Evolutionary conservation across 1,284 basidiomycete genomes (phyloP).

Genomic region (Fistulina hepatica): DNA sequence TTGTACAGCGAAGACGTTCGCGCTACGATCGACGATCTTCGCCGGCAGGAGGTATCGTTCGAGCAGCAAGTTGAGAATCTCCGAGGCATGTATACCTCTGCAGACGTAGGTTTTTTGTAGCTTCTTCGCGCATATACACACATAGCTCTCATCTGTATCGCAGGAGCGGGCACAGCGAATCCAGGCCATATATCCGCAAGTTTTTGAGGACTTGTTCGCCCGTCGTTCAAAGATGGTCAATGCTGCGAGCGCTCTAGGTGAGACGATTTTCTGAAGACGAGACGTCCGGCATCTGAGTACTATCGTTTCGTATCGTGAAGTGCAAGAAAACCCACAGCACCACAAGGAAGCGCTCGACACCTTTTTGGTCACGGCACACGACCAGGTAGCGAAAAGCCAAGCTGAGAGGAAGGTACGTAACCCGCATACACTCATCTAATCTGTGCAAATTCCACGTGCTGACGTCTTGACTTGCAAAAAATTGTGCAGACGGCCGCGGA

Average conservation of each 20-base stretch:
- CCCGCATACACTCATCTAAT: constrained; percentile 8
- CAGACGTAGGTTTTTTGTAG: constrained; percentile 9
- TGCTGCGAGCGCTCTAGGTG: constrained; percentile 16
- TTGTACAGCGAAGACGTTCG: constrained; percentile 14
- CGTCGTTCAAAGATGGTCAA: constrained; percentile 15
- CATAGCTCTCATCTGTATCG: neutral
- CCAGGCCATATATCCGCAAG: constrained; percentile 12
- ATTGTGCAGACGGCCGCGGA: constrained; percentile 24
- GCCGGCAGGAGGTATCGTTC: constrained; percentile 12
- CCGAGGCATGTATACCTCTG: constrained; percentile 11
- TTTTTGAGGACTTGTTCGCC: constrained; percentile 15
- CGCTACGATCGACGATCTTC: constrained; percentile 12
- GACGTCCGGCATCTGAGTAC: neutral
- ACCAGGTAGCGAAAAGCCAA: constrained; percentile 4
- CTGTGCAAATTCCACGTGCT: neutral
- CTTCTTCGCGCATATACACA: neutral
- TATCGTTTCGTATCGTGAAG: constrained; percentile 1
- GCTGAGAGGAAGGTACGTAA: constrained; percentile 9
- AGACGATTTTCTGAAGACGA: neutral
- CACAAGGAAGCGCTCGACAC: neutral
- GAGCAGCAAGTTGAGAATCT: constrained; percentile 14
- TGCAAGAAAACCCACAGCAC: constrained; percentile 5
- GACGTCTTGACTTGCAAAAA: neutral
- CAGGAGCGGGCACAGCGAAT: constrained; percentile 10
- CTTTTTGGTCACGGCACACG: neutral